Evolutionary conservation across 768 basidiomycete species (phyloP).

Genomic region (Porphyrellus cyaneotinctus): DNA sequence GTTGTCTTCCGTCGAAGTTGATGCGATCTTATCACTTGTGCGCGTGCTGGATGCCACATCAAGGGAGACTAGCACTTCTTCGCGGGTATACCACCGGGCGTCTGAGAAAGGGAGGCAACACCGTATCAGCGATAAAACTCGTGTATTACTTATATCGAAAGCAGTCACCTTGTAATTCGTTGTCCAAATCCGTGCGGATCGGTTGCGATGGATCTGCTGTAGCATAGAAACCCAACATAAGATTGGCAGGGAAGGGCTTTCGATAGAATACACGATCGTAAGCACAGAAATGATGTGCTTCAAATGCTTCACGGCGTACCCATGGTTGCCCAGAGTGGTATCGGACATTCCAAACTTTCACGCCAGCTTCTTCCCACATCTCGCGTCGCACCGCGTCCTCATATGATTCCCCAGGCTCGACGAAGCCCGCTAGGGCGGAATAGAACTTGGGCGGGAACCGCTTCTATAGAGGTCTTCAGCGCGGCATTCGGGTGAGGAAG

Average conservation of each 20-base stretch:
- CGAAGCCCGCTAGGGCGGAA: slow-evolving; percentile 89
- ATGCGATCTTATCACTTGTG: slow-evolving; percentile 23
- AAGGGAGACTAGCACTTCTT: slow-evolving; percentile 64
- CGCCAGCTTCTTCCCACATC: slow-evolving; percentile 94
- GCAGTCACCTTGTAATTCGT: slow-evolving; percentile 78
- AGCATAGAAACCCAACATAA: slow-evolving; percentile 90
- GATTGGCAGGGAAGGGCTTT: slow-evolving; percentile 85
- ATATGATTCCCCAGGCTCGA: slow-evolving; percentile 91
- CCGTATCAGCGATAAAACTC: background rate
- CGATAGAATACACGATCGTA: background rate
- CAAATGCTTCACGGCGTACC: slow-evolving; percentile 42
- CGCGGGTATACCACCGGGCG: slow-evolving; percentile 83
- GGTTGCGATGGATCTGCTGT: slow-evolving; percentile 67
- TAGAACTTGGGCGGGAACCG: slow-evolving; percentile 70
- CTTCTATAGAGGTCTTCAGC: slow-evolving; percentile 37
- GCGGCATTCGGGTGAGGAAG: background rate
- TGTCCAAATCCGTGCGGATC: slow-evolving; percentile 85
- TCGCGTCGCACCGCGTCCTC: slow-evolving; percentile 92
- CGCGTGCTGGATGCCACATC: slow-evolving; percentile 27
- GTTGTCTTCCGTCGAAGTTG: slow-evolving; percentile 22
- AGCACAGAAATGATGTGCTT: background rate
- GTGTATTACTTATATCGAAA: background rate
- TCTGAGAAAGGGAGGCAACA: slow-evolving; percentile 43
- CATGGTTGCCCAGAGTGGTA: slow-evolving; percentile 89
- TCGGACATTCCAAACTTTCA: slow-evolving; percentile 75